Base-by-base conservation (phyloP, 805 yeast species). In the Wickerhamiella nectarea region DNA sequence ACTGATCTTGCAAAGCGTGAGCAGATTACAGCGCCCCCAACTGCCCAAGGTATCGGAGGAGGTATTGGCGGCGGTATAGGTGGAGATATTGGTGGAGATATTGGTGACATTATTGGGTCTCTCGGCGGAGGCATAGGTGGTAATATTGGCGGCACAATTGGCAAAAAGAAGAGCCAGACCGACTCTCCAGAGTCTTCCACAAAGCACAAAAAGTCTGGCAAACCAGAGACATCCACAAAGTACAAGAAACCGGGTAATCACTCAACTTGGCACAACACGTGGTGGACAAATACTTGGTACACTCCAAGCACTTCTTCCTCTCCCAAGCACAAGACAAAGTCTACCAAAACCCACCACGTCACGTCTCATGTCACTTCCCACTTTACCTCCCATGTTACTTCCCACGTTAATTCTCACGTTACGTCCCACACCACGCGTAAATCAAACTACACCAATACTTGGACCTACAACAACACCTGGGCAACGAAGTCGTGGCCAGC, bases 41-140 rank as follows among this genome's bases (percentile, higher is more conserved):
- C 11, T 2, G 41, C 10, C n/a, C 11, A 17, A 7, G 41, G 41
- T 3, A 37, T 37, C 14, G 41, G 36, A 15, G 42, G 42, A 20
- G 42, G 26, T 12, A 39, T 33, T 19, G 36, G 37, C 10, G 43
- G 37, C 5, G 43, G 43, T 8, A 39, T 39, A 15, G 37, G 37
- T 2, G 43, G 43, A 10, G 31, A 24, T 20, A 20, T 39, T 7
- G 37, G 37, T 6, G 43, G 43, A 12, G 26, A 22, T 17, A 39
- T 39, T 22, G 43, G 43, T 11, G 43, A 39, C 18, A 39, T 39
- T 10, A 39, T 39, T 12, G 37, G 37, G 9, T 18, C 36, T 8
- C 25, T 39, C 22, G 43, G 43, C 6, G 43, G 43, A 18, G 43
- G 43, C 17, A 20, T 29, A 15, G 43, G 37, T 1, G 43, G 43